Evolutionary conservation across 2,329 filamentous ascomycete genomes (phyloP), one percentile per base, ranked within the genome.

Genomic region (Colletotrichum sp.): DNA sequence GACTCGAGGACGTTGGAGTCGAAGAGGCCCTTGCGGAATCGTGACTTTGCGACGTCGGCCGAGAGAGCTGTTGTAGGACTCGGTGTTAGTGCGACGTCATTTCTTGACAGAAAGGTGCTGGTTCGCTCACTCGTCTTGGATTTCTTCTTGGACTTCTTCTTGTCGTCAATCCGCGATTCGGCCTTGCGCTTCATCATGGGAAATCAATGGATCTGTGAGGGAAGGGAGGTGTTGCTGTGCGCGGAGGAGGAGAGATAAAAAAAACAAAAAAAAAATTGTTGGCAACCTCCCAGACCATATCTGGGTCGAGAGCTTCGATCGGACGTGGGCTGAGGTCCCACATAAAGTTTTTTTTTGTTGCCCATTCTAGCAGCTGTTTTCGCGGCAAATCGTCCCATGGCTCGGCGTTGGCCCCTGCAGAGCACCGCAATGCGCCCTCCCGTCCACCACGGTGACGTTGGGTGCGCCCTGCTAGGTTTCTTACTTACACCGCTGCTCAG

Each of bases 11-110:
- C 88, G 28, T 89, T 80, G 70, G 89, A 83, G 79, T 93, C 90
- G 82, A 95, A 95, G 52, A 95, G 90, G 7, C 91, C 92, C 69
- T 89, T 87, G 71, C 92, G 90, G 83, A 95, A 95, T 60, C 92
- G 88, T 77, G 88, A 84, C 79, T 89, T 87, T 68, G 91, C 88
- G 66, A 90, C 89, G 18, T 89, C 85, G 67, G 85, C 81, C 72
- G 84, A 85, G 78, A 91, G 83, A 72, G 86, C 90, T 91, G 60
- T 55, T 34, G 44, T 16, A 60, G 36, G 16, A 16, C 44, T 72
- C 59, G 69, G 69, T 78, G 69, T 78, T 70, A 78, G 77, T 72
- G 65, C 28, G 55, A 77, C 68, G 63, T n/a, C 65, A 52, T 59
- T 49, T n/a, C 24, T 18, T 24, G 32, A 60, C 18, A n/a, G 9